Conservation (phyloP, 2,329 filamentous ascomycete species). For the Ustilaginoidea virens region DNA sequence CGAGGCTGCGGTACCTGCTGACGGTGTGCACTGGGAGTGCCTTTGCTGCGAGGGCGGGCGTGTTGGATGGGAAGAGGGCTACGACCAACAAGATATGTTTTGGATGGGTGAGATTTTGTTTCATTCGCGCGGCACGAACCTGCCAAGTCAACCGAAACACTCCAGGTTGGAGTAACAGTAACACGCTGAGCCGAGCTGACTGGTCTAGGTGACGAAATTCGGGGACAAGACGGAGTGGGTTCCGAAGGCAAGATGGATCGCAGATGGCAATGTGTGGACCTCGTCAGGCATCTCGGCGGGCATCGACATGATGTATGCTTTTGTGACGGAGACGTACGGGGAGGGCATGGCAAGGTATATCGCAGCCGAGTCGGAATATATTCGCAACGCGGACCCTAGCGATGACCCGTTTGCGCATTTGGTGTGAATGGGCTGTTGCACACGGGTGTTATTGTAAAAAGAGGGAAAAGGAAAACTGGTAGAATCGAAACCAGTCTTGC, state of each 20-base stretch:
- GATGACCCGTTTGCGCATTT: constrained; percentile 37
- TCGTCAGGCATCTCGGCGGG: constrained; percentile 38
- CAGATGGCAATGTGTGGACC: constrained; percentile 46
- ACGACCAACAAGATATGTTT: constrained; percentile 46
- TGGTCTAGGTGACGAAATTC: constrained; percentile 21
- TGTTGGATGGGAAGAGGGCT: constrained; percentile 39
- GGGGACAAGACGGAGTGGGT: constrained; percentile 37
- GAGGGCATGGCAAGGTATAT: constrained; percentile 30
- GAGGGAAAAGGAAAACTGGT: no score
- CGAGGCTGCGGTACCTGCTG: constrained; percentile 33
- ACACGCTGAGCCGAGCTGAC: no score
- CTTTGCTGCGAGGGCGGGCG: constrained; percentile 35
- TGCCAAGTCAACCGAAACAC: no score
- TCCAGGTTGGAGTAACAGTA: no score
- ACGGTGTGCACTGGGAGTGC: constrained; percentile 47
- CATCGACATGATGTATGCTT: constrained; percentile 22
- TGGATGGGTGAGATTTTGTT: constrained; percentile 19
- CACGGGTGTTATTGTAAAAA: no score
- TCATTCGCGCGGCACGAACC: no score
- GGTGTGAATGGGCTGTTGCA: no score
- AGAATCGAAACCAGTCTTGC: no score
- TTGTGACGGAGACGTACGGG: constrained; percentile 26
- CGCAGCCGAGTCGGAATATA: constrained; percentile 41
- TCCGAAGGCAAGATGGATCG: constrained; percentile 40
- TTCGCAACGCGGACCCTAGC: constrained; percentile 30